These are phyloP conservation scores for Pisolithus sp. DNA, from an alignment of 768 basidiomycete genomes.

Conservation along the genomic window DNA sequence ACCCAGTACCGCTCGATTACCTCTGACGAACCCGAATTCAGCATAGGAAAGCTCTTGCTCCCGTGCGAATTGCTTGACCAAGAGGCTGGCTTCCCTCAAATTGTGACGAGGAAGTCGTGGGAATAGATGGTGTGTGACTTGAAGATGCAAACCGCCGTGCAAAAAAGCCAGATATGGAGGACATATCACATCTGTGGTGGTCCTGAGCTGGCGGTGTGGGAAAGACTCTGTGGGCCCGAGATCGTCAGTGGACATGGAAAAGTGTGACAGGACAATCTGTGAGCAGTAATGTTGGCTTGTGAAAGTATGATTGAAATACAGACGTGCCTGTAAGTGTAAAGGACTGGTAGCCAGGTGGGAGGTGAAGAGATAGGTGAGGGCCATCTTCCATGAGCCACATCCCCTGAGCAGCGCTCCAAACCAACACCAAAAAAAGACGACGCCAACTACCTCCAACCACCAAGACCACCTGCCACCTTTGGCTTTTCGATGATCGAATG, in stretches of 20 bases:
- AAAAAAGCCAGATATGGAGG: slow-evolving; percentile 76
- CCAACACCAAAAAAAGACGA: slow-evolving; percentile 89
- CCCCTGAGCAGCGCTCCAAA: slow-evolving; percentile 64
- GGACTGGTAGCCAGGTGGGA: slow-evolving; percentile 86
- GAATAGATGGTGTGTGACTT: slow-evolving; percentile 96
- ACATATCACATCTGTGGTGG: slow-evolving; percentile 95
- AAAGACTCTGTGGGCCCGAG: slow-evolving; percentile 90
- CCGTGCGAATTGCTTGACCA: slow-evolving; percentile 84
- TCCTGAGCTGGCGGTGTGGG: slow-evolving; percentile 88
- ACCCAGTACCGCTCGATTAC: slow-evolving; percentile 78
- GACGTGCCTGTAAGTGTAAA: slow-evolving; percentile 83
- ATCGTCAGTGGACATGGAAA: slow-evolving; percentile 89
- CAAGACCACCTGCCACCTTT: slow-evolving; percentile 73
- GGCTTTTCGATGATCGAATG: slow-evolving; percentile 56
- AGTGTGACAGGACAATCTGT: slow-evolving; percentile 95
- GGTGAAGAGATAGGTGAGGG: slow-evolving; percentile 70
- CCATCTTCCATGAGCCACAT: slow-evolving; percentile 65
- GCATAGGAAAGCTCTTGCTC: slow-evolving; percentile 83
- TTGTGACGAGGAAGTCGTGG: slow-evolving; percentile 94
- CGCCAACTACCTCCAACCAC: slow-evolving; percentile 66
- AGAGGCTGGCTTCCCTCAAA: slow-evolving; percentile 67
- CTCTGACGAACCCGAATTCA: slow-evolving; percentile 85
- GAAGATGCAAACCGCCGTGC: slow-evolving; percentile 96
- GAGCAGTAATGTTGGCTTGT: not conserved
- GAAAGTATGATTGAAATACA: slow-evolving; percentile 5